phyloP scores from a whole-genome alignment of 805 yeast genomes.

The Wickerhamomyces ciferrii region DNA sequence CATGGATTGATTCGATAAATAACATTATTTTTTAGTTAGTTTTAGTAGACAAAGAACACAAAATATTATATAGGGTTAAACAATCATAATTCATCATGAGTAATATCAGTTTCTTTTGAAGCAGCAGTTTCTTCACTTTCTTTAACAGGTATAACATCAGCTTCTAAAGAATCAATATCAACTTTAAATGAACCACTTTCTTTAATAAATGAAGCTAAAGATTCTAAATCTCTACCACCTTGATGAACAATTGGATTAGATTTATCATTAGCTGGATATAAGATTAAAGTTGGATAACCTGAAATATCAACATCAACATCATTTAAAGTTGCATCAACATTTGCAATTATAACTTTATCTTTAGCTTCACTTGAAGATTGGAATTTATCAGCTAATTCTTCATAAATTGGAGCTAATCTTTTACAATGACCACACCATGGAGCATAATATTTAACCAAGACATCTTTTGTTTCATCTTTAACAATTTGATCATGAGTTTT shows the following conservation, averaged over 20 bases:
- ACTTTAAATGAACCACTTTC: conserved; percentile 58
- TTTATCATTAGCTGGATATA: conserved; percentile 85
- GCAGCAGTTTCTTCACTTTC: neutral
- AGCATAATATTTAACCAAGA: conserved; percentile 88
- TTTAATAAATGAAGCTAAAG: conserved; percentile 64
- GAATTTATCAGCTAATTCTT: conserved; percentile 74
- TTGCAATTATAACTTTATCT: conserved; percentile 67
- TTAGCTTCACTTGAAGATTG: conserved; percentile 41
- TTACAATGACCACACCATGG: conserved; percentile 99
- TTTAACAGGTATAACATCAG: conserved; percentile 3
- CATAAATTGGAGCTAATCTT: conserved; percentile 82
- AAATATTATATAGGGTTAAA: no score
- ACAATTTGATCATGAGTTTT: conserved; percentile 72
- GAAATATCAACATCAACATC: conserved; percentile 79
- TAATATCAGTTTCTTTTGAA: neutral
- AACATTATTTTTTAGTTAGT: no score
- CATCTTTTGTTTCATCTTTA: conserved; percentile 53
- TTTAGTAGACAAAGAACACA: neutral
- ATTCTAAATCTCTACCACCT: conserved; percentile 71
- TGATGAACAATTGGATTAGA: conserved; percentile 58
- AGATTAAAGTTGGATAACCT: conserved; percentile 90
- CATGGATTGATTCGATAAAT: neutral
- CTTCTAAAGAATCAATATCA: conserved; percentile 42
- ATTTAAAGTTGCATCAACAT: conserved; percentile 84
- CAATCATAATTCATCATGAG: conserved; percentile 14